These are phyloP conservation scores for Citrus unshiu DNA, from an alignment of 345 rosid genomes.

Conservation along the genomic window DNA sequence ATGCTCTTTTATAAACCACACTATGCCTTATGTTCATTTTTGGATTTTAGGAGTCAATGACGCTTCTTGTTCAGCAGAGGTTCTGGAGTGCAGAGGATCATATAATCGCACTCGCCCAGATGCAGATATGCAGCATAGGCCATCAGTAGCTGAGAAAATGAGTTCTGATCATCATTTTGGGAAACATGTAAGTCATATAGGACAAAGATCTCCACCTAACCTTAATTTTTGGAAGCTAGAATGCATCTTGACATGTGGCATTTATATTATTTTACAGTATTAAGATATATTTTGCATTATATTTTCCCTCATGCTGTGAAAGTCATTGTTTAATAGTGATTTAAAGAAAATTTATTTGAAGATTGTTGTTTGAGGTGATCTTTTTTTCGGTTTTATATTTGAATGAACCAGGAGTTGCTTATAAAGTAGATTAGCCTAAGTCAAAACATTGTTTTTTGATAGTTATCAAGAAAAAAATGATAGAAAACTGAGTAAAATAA, in stretches of 20 bases:
- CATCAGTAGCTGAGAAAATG: conserved; percentile 18
- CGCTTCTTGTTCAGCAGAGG: conserved; percentile 21
- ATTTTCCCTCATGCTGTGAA: neutral
- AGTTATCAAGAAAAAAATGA: too few species aligned
- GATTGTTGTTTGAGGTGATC: neutral
- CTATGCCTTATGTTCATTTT: conserved; percentile 1
- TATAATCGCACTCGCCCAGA: conserved; percentile 17
- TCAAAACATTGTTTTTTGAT: neutral
- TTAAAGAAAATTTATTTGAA: neutral
- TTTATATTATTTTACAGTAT: neutral
- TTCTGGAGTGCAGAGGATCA: conserved; percentile 17
- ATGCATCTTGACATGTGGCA: neutral
- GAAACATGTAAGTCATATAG: conserved; percentile 21
- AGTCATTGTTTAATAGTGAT: neutral
- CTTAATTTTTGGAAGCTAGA: neutral
- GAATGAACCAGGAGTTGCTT: neutral
- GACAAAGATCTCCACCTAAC: neutral
- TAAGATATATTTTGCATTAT: too few species aligned
- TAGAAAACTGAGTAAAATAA: neutral
- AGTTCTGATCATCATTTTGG: conserved; percentile 9
- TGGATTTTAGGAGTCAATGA: conserved; percentile 22
- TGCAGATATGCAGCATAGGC: conserved; percentile 17
- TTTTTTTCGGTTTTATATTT: neutral
- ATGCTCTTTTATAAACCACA: neutral
- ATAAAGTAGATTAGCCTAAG: neutral